These are phyloP conservation scores for Earliella scabrosa DNA, from an alignment of 1,284 basidiomycete genomes.

Conservation along the genomic window DNA sequence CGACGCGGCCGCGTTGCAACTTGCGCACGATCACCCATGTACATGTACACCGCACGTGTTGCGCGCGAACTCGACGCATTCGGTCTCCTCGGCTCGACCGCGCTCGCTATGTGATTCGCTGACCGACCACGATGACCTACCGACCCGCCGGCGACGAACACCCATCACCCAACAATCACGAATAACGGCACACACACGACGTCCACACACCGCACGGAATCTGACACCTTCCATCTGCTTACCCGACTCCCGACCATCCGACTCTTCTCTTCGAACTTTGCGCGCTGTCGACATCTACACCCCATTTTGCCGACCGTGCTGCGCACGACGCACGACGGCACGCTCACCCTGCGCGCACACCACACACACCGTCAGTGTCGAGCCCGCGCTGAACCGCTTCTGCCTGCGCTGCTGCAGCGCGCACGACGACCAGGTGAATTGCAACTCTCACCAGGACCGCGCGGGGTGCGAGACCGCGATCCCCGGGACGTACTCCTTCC, in stretches of 20 bases:
- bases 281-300: background rate
- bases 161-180: background rate
- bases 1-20: constrained; percentile 7
- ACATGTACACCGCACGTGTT: constrained; percentile 14
- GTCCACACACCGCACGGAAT: background rate
- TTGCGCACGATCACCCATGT: no score
- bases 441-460: constrained; percentile 55
- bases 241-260: background rate
- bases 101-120: constrained; percentile 10
- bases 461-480: constrained; percentile 46
- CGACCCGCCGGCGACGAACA: no score
- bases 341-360: no score
- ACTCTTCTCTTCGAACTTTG: background rate
- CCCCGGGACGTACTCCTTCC: constrained; percentile 50
- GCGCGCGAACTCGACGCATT: constrained; percentile 5
- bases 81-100: constrained; percentile 10
- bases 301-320: background rate
- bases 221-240: background rate
- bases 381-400: constrained; percentile 49
- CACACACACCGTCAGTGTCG: constrained; percentile 39
- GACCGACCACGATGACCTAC: background rate
- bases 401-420: constrained; percentile 52
- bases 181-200: no score
- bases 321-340: constrained; percentile 1
- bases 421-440: constrained; percentile 49